Evolutionary conservation across 345 rosid genomes (phyloP).

Genomic region (Brassica juncea): DNA sequence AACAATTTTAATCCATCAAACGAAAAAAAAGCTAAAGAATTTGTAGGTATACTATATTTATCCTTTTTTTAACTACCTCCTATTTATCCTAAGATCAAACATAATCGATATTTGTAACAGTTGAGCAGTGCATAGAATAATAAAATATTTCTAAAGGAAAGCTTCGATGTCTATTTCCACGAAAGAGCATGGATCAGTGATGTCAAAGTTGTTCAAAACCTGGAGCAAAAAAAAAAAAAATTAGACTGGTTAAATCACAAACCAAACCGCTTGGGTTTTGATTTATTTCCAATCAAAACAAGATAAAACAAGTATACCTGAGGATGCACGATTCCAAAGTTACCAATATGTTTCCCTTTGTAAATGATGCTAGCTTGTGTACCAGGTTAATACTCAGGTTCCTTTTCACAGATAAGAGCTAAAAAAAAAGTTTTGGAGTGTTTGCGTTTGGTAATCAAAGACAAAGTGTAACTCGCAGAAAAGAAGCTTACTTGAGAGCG

Average conservation of each 20-base stretch:
- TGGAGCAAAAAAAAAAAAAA: no score
- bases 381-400: conserved; percentile 74
- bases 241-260: no score
- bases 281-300: neutral
- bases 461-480: neutral
- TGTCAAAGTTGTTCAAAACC: conserved; percentile 79
- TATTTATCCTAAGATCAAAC: neutral
- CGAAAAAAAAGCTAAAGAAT: neutral
- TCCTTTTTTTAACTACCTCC: neutral
- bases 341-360: conserved; percentile 70
- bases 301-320: conserved; percentile 51
- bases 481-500: conserved; percentile 58
- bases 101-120: neutral
- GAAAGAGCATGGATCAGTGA: conserved; percentile 79
- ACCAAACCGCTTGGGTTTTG: neutral
- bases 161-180: conserved; percentile 65
- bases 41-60: neutral
- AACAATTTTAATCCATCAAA: neutral
- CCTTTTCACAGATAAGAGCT: conserved; percentile 44
- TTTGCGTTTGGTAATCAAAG: conserved; percentile 1
- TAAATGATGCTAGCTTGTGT: conserved; percentile 83
- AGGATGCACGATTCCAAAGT: conserved; percentile 87
- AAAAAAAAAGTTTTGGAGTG: neutral
- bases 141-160: conserved; percentile 24
- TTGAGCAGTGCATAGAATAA: neutral